phyloP scores from a whole-genome alignment of 345 rosid species.

The Schrenkiella parvula region DNA sequence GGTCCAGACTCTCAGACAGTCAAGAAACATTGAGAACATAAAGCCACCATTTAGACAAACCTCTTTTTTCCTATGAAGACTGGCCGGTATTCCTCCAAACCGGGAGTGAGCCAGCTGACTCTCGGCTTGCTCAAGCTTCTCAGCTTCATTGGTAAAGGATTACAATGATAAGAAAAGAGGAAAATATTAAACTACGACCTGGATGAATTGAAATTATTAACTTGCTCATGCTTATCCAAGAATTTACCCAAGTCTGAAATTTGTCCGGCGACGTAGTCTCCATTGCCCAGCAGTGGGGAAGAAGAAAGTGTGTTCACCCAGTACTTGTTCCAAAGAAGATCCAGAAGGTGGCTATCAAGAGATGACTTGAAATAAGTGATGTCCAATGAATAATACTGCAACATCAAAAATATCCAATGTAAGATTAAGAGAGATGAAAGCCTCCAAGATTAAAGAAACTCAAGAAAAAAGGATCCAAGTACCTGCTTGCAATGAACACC shows the following conservation, averaged over 20 bases:
- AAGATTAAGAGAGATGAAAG: not conserved
- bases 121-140: conserved; percentile 98
- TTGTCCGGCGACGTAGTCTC: conserved; percentile 98
- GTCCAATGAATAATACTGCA: conserved; percentile 89
- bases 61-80: conserved; percentile 83
- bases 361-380: conserved; percentile 96
- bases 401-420: conserved; percentile 15
- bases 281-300: conserved; percentile 94
- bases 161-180: not conserved
- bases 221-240: conserved; percentile 23
- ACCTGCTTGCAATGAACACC: conserved; percentile 94
- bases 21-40: conserved; percentile 10
- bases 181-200: not conserved
- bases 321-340: conserved; percentile 95
- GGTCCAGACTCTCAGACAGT: conserved; percentile 4
- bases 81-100: conserved; percentile 61
- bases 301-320: conserved; percentile 98
- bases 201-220: not conserved
- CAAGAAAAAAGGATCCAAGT: not conserved
- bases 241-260: conserved; percentile 94
- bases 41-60: conserved; percentile 36
- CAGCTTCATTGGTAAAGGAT: conserved; percentile 53
- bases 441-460: not conserved
- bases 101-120: conserved; percentile 84
- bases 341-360: conserved; percentile 94